Conservation (phyloP, 106 monocot genomes). For the Apostasia ramifera region DNA sequence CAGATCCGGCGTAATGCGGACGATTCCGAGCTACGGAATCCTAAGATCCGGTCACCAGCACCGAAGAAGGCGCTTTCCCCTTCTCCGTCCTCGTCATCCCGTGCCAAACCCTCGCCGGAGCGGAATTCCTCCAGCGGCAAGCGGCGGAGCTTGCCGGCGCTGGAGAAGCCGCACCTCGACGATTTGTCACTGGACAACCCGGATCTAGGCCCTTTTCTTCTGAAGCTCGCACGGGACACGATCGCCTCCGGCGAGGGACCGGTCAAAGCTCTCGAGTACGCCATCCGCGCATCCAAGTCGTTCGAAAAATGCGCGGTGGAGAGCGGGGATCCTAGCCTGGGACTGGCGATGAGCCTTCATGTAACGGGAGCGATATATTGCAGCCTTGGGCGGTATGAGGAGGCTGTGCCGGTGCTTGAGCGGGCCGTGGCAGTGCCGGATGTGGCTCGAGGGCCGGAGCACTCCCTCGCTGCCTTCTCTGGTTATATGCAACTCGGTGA, state of each 20-base stretch:
- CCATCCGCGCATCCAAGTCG: slow-evolving; percentile 67
- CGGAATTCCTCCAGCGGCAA: slow-evolving; percentile 11
- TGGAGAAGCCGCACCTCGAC: slow-evolving; percentile 10
- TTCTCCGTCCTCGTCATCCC: slow-evolving; percentile 16
- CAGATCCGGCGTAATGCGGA: slow-evolving; percentile 14
- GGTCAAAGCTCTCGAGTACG: slow-evolving; percentile 74
- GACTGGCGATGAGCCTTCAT: slow-evolving; percentile 60
- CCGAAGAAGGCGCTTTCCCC: slow-evolving; percentile 11
- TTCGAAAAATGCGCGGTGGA: slow-evolving; percentile 37
- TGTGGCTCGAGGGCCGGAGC: slow-evolving; percentile 25
- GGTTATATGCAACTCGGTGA: slow-evolving; percentile 67
- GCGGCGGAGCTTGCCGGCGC: neutral
- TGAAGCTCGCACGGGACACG: slow-evolving; percentile 77
- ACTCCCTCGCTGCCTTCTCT: slow-evolving; percentile 43
- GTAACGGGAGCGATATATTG: slow-evolving; percentile 56
- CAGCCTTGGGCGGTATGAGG: slow-evolving; percentile 34
- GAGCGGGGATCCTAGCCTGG: slow-evolving; percentile 30
- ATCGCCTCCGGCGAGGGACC: slow-evolving; percentile 82
- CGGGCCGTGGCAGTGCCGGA: slow-evolving; percentile 29
- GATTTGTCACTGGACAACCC: slow-evolving; percentile 73
- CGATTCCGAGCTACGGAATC: slow-evolving; percentile 9
- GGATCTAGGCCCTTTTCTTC: slow-evolving; percentile 90
- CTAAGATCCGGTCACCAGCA: slow-evolving; percentile 5
- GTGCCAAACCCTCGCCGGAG: slow-evolving; percentile 14
- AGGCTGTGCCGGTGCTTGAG: slow-evolving; percentile 45